Percentiles rank a stretch among this genome's conserved stretches.
phyloP scores from a whole-genome alignment of 1,284 basidiomycete species.

The Ustilago shanxiensis region DNA sequence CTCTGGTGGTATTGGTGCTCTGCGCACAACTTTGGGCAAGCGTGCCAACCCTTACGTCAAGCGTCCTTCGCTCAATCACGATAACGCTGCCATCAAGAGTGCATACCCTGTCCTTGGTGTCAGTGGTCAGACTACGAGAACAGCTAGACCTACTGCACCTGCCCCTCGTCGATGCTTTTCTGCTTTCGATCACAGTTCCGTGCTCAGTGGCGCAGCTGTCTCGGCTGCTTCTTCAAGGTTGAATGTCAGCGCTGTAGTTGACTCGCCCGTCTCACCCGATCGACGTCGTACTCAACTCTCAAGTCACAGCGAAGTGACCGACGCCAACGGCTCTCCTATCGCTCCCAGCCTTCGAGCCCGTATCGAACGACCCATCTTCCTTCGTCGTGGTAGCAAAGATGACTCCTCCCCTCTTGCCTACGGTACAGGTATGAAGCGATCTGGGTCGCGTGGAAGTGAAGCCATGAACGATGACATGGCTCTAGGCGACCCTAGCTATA shows the following conservation, averaged over 20 bases:
- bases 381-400: constrained; percentile 59
- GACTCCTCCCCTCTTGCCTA: constrained; percentile 63
- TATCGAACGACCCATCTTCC: constrained; percentile 25
- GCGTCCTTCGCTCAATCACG: constrained; percentile 43
- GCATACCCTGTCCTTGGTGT: constrained; percentile 53
- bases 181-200: constrained; percentile 45
- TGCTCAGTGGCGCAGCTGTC: constrained; percentile 14
- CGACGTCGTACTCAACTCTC: constrained; percentile 27
- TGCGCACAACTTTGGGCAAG: constrained; percentile 53
- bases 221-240: constrained; percentile 23
- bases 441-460: constrained; percentile 39
- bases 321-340: constrained; percentile 59
- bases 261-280: constrained; percentile 40
- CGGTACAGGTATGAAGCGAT: constrained; percentile 55
- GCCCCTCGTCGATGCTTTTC: constrained; percentile 57
- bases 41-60: constrained; percentile 59
- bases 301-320: constrained; percentile 35
- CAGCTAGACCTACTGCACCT: constrained; percentile 46
- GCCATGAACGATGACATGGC: constrained; percentile 43
- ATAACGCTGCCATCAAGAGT: constrained; percentile 35
- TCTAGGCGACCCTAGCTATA: constrained; percentile 27
- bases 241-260: neutral
- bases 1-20: constrained; percentile 16
- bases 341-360: constrained; percentile 36
- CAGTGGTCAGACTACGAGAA: constrained; percentile 28